Evolutionary conservation across 257 asterid genomes (phyloP), one percentile per base, ranked within the genome.

Genomic region (Eustoma russellianum): DNA sequence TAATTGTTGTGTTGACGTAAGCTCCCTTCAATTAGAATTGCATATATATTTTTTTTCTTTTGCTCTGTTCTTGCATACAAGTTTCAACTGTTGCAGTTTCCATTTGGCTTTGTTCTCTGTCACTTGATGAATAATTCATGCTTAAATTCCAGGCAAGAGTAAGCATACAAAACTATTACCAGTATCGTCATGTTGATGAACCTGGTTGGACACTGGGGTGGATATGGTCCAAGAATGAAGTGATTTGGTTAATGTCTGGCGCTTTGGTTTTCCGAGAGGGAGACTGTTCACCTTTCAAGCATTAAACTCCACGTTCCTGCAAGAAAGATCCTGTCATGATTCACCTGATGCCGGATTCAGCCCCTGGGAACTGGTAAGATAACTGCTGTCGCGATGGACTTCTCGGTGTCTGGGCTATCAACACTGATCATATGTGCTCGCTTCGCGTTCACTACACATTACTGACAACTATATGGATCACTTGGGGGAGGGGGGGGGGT

Each of bases 171-270:
- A 84, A 84, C 61, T 70, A 74, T 64, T 66, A 84, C 50, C 78
- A 66, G 75, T 84, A 84, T 47, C 86, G 85, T 9, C 87, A 84
- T 19, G 70, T 81, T 2, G 85, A 75, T 56, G 60, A 46, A 19
- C 85, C 82, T 16, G 94, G 94, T n/a, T 84, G 94, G 94, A 70
- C 62, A 50, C 57, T 84, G 3, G 84, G 94, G 52, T 84, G 94
- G 94, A 57, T 46, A 19, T 84, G 94, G 94, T 63, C 56, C 0
- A 53, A 62, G 14, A 59, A 51, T 45, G 90, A 84, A 64, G 72
- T 74, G 5, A 81, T 81, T 14, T 77, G 81, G 85, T 73, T 83
- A 34, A 79, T 84, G 67, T 53, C 73, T 14, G 90, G 94, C 45
- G 88, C 80, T 46, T 62, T 81, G 58, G 77, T 85, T 8, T 59